These are phyloP conservation scores for Neopestalotiopsis clavispora DNA, from an alignment of 2,329 filamentous ascomycete species.

Conservation along the genomic window DNA sequence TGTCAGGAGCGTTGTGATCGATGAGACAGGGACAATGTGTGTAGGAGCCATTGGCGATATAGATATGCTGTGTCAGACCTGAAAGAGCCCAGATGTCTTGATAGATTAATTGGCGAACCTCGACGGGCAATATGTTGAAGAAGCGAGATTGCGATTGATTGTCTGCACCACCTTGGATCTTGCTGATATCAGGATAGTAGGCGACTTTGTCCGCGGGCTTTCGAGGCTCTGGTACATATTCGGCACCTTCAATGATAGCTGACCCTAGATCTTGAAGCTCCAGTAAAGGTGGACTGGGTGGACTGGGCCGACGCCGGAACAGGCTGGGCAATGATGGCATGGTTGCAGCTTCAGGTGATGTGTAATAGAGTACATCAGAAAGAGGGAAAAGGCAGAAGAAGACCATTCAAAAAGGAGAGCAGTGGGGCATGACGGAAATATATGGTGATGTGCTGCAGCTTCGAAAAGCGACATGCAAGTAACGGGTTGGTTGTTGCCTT, in stretches of 20 bases:
- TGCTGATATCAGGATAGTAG: background rate
- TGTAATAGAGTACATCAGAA: background rate
- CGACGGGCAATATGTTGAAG: background rate
- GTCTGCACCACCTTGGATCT: background rate
- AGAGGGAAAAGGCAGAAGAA: background rate
- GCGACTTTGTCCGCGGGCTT: background rate
- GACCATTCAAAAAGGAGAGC: background rate
- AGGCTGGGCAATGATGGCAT: constrained; percentile 6
- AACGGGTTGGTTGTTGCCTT: background rate
- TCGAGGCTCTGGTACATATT: constrained; percentile 6
- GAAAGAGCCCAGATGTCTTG: constrained; percentile 4
- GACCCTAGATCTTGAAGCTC: constrained; percentile 3
- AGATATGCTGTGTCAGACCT: constrained; percentile 5
- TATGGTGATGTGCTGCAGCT: background rate
- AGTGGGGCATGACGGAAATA: background rate
- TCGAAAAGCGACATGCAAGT: background rate
- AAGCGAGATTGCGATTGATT: background rate
- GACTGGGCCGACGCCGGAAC: background rate
- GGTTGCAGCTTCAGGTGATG: background rate
- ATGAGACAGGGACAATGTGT: constrained; percentile 5
- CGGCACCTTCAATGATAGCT: constrained; percentile 1
- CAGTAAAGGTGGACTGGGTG: background rate
- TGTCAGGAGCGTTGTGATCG: background rate
- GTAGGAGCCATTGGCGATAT: constrained; percentile 2
- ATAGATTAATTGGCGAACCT: constrained; percentile 1